phyloP scores from a whole-genome alignment of 2,329 filamentous ascomycete species.

The Microcera coccophila region DNA sequence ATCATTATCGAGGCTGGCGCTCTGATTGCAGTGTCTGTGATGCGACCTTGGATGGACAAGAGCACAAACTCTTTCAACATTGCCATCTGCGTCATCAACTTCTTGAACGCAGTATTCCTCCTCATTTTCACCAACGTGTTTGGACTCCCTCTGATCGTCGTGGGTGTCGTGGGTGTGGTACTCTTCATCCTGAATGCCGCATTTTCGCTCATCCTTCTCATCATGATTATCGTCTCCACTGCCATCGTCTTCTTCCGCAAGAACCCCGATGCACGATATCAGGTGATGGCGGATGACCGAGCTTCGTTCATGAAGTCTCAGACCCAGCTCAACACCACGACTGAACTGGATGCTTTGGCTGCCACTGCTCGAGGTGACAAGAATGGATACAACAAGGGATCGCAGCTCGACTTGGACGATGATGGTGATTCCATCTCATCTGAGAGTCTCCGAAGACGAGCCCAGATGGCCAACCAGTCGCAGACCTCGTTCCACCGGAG shows the following conservation, averaged over 20 bases:
- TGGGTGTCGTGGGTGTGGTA: slow-evolving; percentile 82
- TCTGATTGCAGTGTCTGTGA: slow-evolving; percentile 71
- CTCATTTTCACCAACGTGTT: slow-evolving; percentile 87
- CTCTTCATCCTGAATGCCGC: slow-evolving; percentile 85
- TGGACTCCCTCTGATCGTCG: slow-evolving; percentile 75
- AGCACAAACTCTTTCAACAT: slow-evolving; percentile 97
- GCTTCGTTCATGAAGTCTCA: slow-evolving; percentile 98
- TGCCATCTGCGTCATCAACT: slow-evolving; percentile 83
- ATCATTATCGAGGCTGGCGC: slow-evolving; percentile 77
- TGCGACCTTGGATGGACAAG: slow-evolving; percentile 98
- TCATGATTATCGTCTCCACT: slow-evolving; percentile 67
- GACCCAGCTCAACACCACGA: slow-evolving; percentile 69
- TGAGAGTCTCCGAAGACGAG: slow-evolving; percentile 36
- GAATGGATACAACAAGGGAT: slow-evolving; percentile 50
- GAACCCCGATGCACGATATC: slow-evolving; percentile 92
- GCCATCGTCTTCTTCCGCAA: slow-evolving; percentile 75
- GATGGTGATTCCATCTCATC: slow-evolving; percentile 41
- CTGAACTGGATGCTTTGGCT: slow-evolving; percentile 84
- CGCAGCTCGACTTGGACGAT: slow-evolving; percentile 39
- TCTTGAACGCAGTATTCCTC: slow-evolving; percentile 84
- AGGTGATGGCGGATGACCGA: slow-evolving; percentile 93
- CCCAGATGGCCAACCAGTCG: slow-evolving; percentile 30
- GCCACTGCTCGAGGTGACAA: slow-evolving; percentile 86
- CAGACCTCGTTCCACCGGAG: slow-evolving; percentile 32
- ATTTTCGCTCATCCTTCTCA: slow-evolving; percentile 75